Evolutionary conservation across 2,329 filamentous ascomycete species (phyloP), one percentile per base, ranked within the genome.

Genomic region (Aspergillus clavatus): DNA sequence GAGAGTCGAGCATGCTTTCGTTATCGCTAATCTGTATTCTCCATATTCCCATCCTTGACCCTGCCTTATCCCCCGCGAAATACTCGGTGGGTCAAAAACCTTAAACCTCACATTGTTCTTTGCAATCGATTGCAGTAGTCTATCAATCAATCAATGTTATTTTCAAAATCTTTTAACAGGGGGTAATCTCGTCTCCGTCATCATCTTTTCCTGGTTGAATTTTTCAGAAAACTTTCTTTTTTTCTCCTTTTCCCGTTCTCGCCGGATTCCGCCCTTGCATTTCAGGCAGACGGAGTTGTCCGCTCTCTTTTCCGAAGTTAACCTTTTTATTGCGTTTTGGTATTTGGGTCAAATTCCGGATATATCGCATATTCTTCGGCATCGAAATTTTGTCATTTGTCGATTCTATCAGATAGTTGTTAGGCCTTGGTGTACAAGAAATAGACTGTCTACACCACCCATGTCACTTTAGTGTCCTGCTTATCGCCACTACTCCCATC

Each of bases 1-100:
- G n/a, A n/a, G n/a, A n/a, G n/a, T n/a, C n/a, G n/a, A n/a, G n/a
- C n/a, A n/a, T n/a, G n/a, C n/a, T n/a, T n/a, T 37, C 16, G 23
- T 35, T 42, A 47, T 38, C 40, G 39, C 23, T 33, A 43, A 33
- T 49, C 47, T 24, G 46, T n/a, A 46, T 43, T 48, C 49, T 54
- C 51, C 49, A 38, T 47, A 50, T 51, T 36, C 31, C 35, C 10
- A 5, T 21, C 40, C 35, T 18, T 29, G 37, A 18, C 41, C 38
- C 40, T 45, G 39, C 43, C 52, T 59, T 58, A 57, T 59, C 49
- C 58, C 58, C 57, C 57, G 50, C 55, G 56, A 59, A 58, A 56
- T 39, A 48, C 28, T 11, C 31, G 8, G 31, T 35, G 31, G 31
- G 31, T 35, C 31, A 35, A 35, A 33, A 33, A 35, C 31, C 19